phyloP scores from a whole-genome alignment of 352 stramenopile genomes.

The Globisporangium carolinianum region DNA sequence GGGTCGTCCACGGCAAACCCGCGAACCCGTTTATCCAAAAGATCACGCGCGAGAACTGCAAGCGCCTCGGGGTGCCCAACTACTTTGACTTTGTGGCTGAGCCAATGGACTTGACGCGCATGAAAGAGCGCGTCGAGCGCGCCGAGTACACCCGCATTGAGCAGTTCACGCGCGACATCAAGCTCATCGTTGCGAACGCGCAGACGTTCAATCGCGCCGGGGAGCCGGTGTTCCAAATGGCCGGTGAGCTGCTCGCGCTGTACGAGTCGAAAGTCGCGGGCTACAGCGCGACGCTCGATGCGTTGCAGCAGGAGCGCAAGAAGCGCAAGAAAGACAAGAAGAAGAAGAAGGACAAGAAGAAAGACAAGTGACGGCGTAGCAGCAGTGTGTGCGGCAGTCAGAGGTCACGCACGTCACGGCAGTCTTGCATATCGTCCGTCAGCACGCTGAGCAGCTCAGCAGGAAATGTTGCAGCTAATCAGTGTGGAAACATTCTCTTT shows the following conservation, averaged over 20 bases:
- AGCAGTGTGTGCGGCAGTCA: neutral
- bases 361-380: slow-evolving; percentile 50
- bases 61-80: slow-evolving; percentile 69
- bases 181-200: slow-evolving; percentile 75
- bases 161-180: slow-evolving; percentile 70
- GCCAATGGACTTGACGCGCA: slow-evolving; percentile 78
- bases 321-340: slow-evolving; percentile 89
- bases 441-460: no score
- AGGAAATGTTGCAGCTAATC: no score
- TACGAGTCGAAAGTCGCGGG: slow-evolving; percentile 60
- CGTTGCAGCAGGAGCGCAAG: slow-evolving; percentile 73
- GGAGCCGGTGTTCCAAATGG: slow-evolving; percentile 81
- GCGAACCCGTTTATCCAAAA: slow-evolving; percentile 81
- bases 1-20: slow-evolving; percentile 64
- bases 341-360: slow-evolving; percentile 88
- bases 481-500: no score
- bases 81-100: slow-evolving; percentile 83
- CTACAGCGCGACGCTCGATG: slow-evolving; percentile 71
- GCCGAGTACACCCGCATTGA: slow-evolving; percentile 72
- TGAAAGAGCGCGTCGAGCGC: slow-evolving; percentile 76
- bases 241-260: slow-evolving; percentile 68
- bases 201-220: slow-evolving; percentile 82
- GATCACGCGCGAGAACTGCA: slow-evolving; percentile 84
- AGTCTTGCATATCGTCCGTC: no score
- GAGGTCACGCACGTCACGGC: no score